Conservation (phyloP, 1,284 basidiomycete species). For the Naganishia sp. region DNA sequence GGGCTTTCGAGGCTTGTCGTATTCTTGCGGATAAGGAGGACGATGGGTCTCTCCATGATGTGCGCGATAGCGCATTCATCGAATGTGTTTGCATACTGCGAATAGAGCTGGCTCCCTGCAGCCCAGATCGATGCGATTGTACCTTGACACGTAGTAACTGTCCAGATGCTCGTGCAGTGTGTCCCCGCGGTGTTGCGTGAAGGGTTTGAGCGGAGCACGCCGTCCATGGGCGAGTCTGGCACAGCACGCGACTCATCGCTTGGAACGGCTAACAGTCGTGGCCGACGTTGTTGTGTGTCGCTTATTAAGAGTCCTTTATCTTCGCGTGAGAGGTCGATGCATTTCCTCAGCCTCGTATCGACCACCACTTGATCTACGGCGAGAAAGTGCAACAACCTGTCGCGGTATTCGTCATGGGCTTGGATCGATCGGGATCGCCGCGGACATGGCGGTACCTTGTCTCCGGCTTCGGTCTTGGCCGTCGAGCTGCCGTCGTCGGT, state of each 20-base stretch:
- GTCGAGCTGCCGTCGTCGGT: background rate
- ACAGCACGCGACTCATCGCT: constrained; percentile 21
- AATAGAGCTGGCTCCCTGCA: background rate
- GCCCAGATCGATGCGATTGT: too few relatives aligned
- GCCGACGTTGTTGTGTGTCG: too few relatives aligned
- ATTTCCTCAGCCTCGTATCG: too few relatives aligned
- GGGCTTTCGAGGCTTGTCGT: background rate
- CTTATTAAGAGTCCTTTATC: background rate
- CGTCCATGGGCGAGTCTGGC: constrained; percentile 13
- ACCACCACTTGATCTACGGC: too few relatives aligned
- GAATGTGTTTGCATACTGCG: background rate
- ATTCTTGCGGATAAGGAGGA: background rate
- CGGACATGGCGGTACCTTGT: background rate
- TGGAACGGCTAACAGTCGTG: background rate
- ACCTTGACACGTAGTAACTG: too few relatives aligned
- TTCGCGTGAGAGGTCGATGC: too few relatives aligned
- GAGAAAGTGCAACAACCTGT: background rate
- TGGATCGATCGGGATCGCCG: constrained; percentile 16
- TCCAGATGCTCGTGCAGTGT: too few relatives aligned
- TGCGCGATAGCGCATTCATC: background rate
- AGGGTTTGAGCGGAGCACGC: background rate
- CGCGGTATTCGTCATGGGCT: constrained; percentile 23
- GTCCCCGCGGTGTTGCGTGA: too few relatives aligned
- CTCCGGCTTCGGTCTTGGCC: constrained; percentile 4
- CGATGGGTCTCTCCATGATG: background rate